A percentile compares a stretch with the other conserved stretches of the same genome.
Conservation (phyloP, 2,329 filamentous ascomycete species). For the Diaporthe nobilis region DNA sequence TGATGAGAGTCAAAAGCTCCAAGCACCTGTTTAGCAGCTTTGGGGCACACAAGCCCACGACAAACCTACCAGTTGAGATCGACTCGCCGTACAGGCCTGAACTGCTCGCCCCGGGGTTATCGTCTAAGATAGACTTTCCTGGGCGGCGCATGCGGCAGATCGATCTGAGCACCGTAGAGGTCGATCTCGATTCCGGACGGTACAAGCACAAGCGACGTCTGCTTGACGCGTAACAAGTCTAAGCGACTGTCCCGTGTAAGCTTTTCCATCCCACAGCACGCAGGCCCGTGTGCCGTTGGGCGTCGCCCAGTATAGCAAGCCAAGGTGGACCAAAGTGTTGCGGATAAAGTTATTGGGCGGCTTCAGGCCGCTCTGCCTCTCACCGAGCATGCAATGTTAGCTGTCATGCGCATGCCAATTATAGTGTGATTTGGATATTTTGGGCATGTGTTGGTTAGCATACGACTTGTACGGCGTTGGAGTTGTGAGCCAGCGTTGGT, state of each 20-base stretch:
- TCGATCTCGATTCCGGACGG: constrained; percentile 3
- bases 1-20: neutral
- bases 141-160: neutral
- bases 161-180: constrained; percentile 18
- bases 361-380: neutral
- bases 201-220: constrained; percentile 12
- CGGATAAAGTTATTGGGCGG: constrained; percentile 2
- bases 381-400: neutral
- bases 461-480: neutral
- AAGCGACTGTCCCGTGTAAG: neutral
- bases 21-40: neutral
- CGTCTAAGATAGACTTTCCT: constrained; percentile 8
- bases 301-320: neutral
- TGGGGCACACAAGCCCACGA: neutral
- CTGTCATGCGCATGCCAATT: neutral
- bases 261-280: constrained; percentile 11
- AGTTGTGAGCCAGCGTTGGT: neutral
- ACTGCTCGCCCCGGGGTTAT: neutral
- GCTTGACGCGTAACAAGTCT: constrained; percentile 14
- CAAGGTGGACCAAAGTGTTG: neutral
- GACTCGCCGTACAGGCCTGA: neutral
- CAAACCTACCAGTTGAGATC: neutral
- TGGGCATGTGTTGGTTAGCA: neutral
- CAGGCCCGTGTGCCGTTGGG: constrained; percentile 12
- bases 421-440: neutral